A percentile compares a stretch with the other conserved stretches of the same genome.
phyloP scores from a whole-genome alignment of 208 protist genomes.

The Crithidia acanthocephali region DNA sequence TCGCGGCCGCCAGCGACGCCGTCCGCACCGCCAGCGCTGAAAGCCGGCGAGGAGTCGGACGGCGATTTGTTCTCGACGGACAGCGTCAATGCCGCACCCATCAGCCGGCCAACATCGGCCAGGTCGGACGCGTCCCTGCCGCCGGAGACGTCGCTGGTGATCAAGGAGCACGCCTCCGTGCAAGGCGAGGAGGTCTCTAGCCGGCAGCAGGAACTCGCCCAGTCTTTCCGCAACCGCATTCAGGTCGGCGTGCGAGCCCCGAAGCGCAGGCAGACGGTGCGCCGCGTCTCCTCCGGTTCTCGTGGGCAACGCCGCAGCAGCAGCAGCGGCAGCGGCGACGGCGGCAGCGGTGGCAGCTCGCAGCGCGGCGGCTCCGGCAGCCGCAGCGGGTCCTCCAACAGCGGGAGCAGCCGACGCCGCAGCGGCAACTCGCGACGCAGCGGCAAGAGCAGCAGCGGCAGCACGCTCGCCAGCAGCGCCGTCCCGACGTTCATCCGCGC shows the following conservation, averaged over 20 bases:
- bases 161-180: background rate
- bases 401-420: slow-evolving; percentile 13
- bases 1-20: background rate
- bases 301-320: slow-evolving; percentile 3
- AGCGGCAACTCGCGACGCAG: slow-evolving; percentile 13
- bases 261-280: slow-evolving; percentile 20
- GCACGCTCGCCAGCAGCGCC: background rate
- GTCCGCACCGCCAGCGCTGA: background rate
- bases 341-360: background rate
- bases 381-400: slow-evolving; percentile 14
- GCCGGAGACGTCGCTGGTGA: slow-evolving; percentile 11
- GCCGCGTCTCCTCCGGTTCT: background rate
- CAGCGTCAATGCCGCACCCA: too few relatives aligned
- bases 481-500: slow-evolving; percentile 20
- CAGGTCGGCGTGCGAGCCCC: slow-evolving; percentile 34
- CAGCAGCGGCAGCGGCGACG: background rate
- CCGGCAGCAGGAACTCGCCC: slow-evolving; percentile 32
- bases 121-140: background rate
- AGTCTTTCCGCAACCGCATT: slow-evolving; percentile 48
- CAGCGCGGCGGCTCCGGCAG: slow-evolving; percentile 16
- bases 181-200: slow-evolving; percentile 5
- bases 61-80: background rate
- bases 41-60: background rate
- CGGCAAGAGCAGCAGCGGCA: slow-evolving; percentile 10
- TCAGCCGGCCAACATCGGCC: background rate